A percentile compares a stretch with the other conserved stretches of the same genome.
Evolutionary conservation across 2,329 filamentous ascomycete species (phyloP).

Genomic region (Neofusicoccum ribis): DNA sequence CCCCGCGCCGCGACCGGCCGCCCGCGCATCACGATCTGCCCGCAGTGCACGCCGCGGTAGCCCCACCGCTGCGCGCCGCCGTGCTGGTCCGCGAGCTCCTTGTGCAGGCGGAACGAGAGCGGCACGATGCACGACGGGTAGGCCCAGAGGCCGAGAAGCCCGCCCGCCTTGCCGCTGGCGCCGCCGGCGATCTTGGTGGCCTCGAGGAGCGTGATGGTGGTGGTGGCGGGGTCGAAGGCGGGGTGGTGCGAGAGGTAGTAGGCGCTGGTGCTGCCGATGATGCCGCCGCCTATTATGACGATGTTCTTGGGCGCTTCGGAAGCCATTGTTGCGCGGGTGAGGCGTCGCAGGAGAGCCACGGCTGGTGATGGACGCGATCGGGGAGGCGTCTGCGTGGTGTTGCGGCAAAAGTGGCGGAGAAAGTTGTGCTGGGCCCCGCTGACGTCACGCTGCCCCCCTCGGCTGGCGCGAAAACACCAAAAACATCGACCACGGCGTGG

Average conservation of each 20-base stretch:
- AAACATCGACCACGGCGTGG: no score
- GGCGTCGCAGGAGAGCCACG: slow-evolving; percentile 8
- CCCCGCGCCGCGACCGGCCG: slow-evolving; percentile 35
- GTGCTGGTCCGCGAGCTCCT: slow-evolving; percentile 81
- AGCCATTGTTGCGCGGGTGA: slow-evolving; percentile 9
- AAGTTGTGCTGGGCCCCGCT: no score
- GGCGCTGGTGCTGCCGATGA: slow-evolving; percentile 88
- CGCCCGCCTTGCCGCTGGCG: slow-evolving; percentile 92
- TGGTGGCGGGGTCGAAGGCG: slow-evolving; percentile 70
- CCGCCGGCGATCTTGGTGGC: slow-evolving; percentile 83
- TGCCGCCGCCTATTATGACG: slow-evolving; percentile 60
- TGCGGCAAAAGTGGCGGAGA: slow-evolving; percentile 7
- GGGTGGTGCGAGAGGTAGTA: slow-evolving; percentile 90
- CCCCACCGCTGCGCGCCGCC: slow-evolving; percentile 79
- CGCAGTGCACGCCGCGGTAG: slow-evolving; percentile 77
- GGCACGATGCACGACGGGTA: slow-evolving; percentile 84
- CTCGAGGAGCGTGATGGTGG: slow-evolving; percentile 84
- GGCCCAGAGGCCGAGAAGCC: slow-evolving; percentile 86
- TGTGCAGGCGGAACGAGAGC: slow-evolving; percentile 80
- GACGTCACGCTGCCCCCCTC: no score
- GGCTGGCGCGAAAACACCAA: no score
- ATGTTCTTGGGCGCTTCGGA: slow-evolving; percentile 18
- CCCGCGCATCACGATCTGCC: slow-evolving; percentile 59
- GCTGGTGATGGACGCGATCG: background rate
- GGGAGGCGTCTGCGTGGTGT: background rate